These are phyloP conservation scores for Pseudozyma hubeiensis DNA, from an alignment of 1,284 basidiomycete genomes.

Conservation along the genomic window DNA sequence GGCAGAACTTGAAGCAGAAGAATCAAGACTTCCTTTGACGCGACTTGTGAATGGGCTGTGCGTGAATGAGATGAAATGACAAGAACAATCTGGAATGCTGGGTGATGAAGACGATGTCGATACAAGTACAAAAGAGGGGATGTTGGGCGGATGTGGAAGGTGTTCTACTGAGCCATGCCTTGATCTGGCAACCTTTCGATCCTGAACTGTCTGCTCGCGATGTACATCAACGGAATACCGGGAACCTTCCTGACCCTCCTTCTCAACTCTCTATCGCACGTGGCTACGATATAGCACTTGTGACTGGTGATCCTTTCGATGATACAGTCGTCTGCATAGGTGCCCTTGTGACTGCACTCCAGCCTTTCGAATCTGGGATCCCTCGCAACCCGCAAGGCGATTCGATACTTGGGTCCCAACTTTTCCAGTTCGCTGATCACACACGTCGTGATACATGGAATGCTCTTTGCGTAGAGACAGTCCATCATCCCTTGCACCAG, in stretches of 20 bases:
- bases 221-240: constrained; percentile 68
- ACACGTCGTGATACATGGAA: constrained; percentile 97
- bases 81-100: too few relatives aligned
- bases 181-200: constrained; percentile 67
- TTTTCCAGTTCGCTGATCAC: constrained; percentile 98
- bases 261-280: constrained; percentile 94
- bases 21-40: too few relatives aligned
- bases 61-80: neutral
- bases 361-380: constrained; percentile 96
- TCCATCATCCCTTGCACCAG: constrained; percentile 99
- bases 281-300: constrained; percentile 97
- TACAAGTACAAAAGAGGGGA: constrained; percentile 12
- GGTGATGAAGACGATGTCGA: neutral
- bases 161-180: constrained; percentile 62
- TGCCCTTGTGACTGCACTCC: constrained; percentile 89
- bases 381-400: constrained; percentile 93
- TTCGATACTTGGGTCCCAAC: constrained; percentile 92
- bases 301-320: constrained; percentile 93
- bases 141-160: too few relatives aligned
- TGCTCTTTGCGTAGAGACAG: constrained; percentile 98
- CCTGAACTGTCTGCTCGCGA: constrained; percentile 60
- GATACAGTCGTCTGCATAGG: constrained; percentile 98
- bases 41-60: too few relatives aligned
- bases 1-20: too few relatives aligned
- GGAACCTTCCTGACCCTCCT: constrained; percentile 83